Percentiles rank a stretch among this genome's conserved stretches.
phyloP scores from a whole-genome alignment of 257 asterid genomes.

The Solanum peruvianum region DNA sequence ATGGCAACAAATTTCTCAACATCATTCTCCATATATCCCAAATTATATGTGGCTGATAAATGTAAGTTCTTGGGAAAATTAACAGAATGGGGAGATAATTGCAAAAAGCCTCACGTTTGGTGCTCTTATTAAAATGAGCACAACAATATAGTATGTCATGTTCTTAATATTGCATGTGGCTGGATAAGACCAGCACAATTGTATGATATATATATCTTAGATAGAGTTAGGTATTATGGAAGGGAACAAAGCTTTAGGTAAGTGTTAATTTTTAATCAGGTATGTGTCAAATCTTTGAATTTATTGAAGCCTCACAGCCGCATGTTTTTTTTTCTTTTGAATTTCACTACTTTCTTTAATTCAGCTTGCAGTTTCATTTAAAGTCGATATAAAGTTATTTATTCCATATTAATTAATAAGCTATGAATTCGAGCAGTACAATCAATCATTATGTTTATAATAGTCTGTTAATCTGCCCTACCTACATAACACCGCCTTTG shows the following conservation, averaged over 20 bases:
- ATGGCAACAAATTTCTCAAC: neutral
- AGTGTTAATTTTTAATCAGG: constrained; percentile 43
- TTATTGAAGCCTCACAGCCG: constrained; percentile 4
- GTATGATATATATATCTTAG: neutral
- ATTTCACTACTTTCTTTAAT: neutral
- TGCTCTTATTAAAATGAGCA: neutral
- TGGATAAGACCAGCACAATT: constrained; percentile 4
- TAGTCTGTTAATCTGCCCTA: neutral
- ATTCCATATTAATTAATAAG: neutral
- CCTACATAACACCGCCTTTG: neutral
- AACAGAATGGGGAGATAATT: neutral
- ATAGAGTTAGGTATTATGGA: constrained; percentile 50
- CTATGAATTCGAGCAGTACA: neutral
- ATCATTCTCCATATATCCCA: neutral
- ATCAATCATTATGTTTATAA: neutral
- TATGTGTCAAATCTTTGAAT: constrained; percentile 45
- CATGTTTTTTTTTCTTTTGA: neutral
- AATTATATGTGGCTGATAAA: neutral
- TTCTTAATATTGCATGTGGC: constrained; percentile 40
- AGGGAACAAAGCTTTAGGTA: constrained; percentile 55
- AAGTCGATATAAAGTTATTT: neutral
- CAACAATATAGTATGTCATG: neutral
- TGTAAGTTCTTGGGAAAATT: neutral
- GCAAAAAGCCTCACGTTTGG: neutral
- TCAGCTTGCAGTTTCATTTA: neutral